Conservation (phyloP, 805 yeast species). For the Debaryomyces tyrocola region DNA sequence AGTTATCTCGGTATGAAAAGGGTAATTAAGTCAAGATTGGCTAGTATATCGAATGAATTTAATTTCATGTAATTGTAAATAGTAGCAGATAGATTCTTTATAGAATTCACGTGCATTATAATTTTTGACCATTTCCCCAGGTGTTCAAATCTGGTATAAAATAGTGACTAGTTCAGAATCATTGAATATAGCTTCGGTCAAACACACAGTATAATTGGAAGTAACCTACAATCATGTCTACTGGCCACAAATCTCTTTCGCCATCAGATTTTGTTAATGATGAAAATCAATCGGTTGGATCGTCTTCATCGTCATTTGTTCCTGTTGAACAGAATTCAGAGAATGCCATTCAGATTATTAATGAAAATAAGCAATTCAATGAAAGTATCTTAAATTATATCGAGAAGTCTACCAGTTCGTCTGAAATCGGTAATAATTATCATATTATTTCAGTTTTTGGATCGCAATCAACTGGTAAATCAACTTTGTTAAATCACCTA, state of each 20-base stretch:
- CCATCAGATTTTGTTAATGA: conserved; percentile 4
- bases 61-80: conserved; percentile 2
- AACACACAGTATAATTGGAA: no score
- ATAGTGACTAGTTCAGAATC: neutral
- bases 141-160: neutral
- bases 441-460: conserved; percentile 96
- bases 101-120: neutral
- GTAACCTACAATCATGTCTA: neutral
- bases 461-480: conserved; percentile 94
- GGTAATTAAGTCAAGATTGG: conserved; percentile 53
- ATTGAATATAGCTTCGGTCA: no score
- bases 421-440: conserved; percentile 64
- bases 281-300: conserved; percentile 3
- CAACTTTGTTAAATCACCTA: conserved; percentile 81
- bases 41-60: conserved; percentile 15
- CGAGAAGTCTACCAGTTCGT: conserved; percentile 26
- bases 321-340: conserved; percentile 32
- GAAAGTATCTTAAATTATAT: conserved; percentile 33
- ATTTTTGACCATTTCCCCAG: neutral
- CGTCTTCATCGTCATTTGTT: conserved; percentile 39
- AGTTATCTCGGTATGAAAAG: conserved; percentile 70
- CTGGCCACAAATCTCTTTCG: conserved; percentile 1
- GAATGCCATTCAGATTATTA: conserved; percentile 60
- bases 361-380: conserved; percentile 59
- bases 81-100: neutral